Evolutionary conservation across 2,329 filamentous ascomycete genomes (phyloP).

Genomic region (Cercospora sp.): DNA sequence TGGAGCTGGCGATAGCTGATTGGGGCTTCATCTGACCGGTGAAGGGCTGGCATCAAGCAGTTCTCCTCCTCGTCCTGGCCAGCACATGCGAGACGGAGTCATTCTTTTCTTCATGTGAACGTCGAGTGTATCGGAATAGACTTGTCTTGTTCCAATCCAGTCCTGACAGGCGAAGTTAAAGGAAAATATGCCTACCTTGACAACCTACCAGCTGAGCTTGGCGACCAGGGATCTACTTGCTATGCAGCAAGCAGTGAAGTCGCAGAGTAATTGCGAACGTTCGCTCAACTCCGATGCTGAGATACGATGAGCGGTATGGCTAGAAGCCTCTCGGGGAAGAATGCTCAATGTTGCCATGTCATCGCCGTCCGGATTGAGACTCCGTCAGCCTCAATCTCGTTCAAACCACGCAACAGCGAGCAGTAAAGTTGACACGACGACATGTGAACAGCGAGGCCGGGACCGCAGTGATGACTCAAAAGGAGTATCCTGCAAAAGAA

Average conservation of each 20-base stretch:
- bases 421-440: not conserved
- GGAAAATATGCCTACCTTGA: conserved; percentile 1
- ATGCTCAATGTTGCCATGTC: not conserved
- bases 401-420: not conserved
- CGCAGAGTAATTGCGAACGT: not conserved
- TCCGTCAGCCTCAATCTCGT: not conserved
- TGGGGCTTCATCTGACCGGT: conserved; percentile 14
- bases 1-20: conserved; percentile 11
- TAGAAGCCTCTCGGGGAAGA: not conserved
- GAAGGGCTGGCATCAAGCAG: not conserved
- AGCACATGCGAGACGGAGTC: not conserved
- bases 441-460: not conserved
- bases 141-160: not conserved
- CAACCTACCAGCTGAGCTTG: not conserved
- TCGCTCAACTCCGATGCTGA: not conserved
- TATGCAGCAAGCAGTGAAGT: not conserved
- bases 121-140: not conserved
- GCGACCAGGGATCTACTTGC: not conserved
- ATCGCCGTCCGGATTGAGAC: not conserved
- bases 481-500: not conserved
- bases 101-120: not conserved
- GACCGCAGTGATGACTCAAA: not conserved
- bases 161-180: not conserved
- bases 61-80: conserved; percentile 6
- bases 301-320: not conserved